These are phyloP conservation scores for Rhizopus arrhizus DNA, from an alignment of 371 early-diverging fungal species.

Conservation along the genomic window DNA sequence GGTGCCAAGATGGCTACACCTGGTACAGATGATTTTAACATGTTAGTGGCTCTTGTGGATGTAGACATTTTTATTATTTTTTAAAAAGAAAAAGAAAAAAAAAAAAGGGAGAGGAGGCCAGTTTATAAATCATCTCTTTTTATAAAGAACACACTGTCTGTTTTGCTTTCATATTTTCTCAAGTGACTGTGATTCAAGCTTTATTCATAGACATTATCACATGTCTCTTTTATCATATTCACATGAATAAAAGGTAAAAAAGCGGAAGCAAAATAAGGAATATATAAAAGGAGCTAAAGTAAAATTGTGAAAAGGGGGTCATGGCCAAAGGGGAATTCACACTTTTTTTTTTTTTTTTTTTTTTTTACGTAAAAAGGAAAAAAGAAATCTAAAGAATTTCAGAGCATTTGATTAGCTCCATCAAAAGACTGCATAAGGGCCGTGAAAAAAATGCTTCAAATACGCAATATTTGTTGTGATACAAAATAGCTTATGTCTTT, in stretches of 20 bases:
- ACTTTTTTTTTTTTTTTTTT: too few species aligned
- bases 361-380: too few species aligned
- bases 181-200: slow-evolving; percentile 5
- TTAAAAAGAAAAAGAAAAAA: slow-evolving; percentile 12
- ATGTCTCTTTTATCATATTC: slow-evolving; percentile 26
- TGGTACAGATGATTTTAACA: slow-evolving; percentile 47
- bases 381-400: too few species aligned
- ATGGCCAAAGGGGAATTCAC: too few species aligned
- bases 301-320: too few species aligned
- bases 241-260: slow-evolving; percentile 23
- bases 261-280: slow-evolving; percentile 13
- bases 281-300: neutral
- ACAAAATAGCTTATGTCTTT: too few species aligned
- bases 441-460: too few species aligned
- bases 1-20: slow-evolving; percentile 71
- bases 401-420: too few species aligned
- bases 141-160: neutral
- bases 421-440: too few species aligned
- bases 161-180: slow-evolving; percentile 5
- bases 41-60: neutral
- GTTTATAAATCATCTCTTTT: neutral
- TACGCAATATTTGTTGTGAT: too few species aligned
- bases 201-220: slow-evolving; percentile 14
- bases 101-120: neutral
- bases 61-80: neutral